Conservation (phyloP, 2,329 filamentous ascomycete species). For the Camillea tinctor region DNA sequence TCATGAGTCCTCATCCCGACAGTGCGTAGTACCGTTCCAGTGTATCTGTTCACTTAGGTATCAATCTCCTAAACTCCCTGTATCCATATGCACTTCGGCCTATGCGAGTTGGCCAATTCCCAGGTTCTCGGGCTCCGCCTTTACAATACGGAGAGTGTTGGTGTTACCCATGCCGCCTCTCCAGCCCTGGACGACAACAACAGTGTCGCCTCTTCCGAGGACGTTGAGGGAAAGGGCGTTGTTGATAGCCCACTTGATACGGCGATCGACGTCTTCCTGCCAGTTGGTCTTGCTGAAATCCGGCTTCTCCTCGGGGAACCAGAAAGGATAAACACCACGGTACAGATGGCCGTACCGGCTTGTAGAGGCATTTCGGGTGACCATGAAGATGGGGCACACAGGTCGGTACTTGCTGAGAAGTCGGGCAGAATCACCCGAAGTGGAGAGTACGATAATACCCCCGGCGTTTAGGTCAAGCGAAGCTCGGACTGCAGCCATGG, state of each 20-base stretch:
- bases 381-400: constrained; percentile 99
- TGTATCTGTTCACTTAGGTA: neutral
- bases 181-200: constrained; percentile 88
- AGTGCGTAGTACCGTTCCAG: neutral
- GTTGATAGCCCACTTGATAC: constrained; percentile 94
- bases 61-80: neutral
- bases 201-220: constrained; percentile 68
- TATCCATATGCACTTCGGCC: constrained; percentile 1
- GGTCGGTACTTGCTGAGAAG: constrained; percentile 98
- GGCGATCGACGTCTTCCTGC: constrained; percentile 98
- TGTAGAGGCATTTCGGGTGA: constrained; percentile 81
- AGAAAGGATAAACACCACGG: constrained; percentile 97
- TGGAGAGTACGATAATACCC: constrained; percentile 93
- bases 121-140: constrained; percentile 58
- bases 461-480: constrained; percentile 95
- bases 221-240: constrained; percentile 82
- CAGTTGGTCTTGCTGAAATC: constrained; percentile 91
- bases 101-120: constrained; percentile 49
- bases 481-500: constrained; percentile 94
- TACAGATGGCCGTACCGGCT: constrained; percentile 93
- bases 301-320: constrained; percentile 89
- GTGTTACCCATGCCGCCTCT: constrained; percentile 90
- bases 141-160: constrained; percentile 71
- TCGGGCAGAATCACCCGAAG: constrained; percentile 90
- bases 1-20: neutral